A percentile compares a stretch with the other conserved stretches of the same genome.
Conservation (phyloP, 2,329 filamentous ascomycete genomes). For the Thermothelomyces thermophilus region DNA sequence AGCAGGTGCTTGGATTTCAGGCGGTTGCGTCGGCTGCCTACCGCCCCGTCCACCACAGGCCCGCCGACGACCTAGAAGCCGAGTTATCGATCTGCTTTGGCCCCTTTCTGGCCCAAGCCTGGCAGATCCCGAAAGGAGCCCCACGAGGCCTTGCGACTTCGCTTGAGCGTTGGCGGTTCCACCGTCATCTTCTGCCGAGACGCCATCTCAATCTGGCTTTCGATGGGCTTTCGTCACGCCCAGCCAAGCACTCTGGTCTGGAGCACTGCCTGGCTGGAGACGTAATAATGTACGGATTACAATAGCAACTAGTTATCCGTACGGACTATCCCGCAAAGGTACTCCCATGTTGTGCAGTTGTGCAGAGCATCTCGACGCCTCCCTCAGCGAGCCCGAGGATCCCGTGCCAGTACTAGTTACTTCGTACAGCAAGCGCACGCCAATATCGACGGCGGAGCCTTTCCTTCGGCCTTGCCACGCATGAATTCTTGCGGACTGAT, state of each 20-base stretch:
- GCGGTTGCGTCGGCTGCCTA: slow-evolving; percentile 5
- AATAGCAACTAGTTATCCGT: no score
- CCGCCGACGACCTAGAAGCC: background rate
- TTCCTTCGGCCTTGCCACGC: background rate
- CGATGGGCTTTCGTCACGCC: background rate
- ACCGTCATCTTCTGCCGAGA: slow-evolving; percentile 1
- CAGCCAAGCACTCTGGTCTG: background rate
- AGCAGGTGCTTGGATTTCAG: no score
- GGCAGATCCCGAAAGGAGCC: background rate
- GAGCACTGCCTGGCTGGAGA: background rate
- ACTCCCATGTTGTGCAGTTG: no score
- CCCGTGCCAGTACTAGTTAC: no score
- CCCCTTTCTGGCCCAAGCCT: slow-evolving; percentile 5
- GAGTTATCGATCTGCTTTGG: slow-evolving; percentile 4
- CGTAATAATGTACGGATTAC: no score
- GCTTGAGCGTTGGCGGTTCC: background rate
- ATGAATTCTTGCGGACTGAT: background rate
- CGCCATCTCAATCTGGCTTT: background rate
- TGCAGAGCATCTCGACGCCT: no score
- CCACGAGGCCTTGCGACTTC: background rate
- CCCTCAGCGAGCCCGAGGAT: no score
- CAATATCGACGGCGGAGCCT: background rate
- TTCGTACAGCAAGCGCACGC: no score
- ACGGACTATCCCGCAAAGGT: no score
- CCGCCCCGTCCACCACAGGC: background rate